Conservation (phyloP, 208 protist species). For the Acanthamoeba culbertsoni region DNA sequence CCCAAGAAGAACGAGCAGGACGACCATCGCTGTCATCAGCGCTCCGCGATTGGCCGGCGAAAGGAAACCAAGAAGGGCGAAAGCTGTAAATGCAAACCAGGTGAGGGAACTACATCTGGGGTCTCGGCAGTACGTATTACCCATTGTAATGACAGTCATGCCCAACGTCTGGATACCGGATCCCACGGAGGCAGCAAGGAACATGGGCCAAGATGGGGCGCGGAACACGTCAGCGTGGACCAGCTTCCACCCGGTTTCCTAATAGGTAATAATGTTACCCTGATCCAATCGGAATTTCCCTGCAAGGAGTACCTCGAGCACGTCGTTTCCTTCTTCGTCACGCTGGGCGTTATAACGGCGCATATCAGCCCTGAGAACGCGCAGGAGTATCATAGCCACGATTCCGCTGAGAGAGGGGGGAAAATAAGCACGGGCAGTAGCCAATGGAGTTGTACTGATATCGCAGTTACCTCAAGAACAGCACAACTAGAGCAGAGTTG, state of each 20-base stretch:
- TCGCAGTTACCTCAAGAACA: slow-evolving; percentile 94
- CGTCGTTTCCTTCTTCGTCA: neutral
- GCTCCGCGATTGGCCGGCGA: slow-evolving; percentile 93
- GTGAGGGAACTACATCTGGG: too few species aligned
- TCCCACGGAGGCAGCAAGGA: slow-evolving; percentile 88
- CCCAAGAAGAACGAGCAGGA: slow-evolving; percentile 85
- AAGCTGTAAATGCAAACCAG: too few species aligned
- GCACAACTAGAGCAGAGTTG: slow-evolving; percentile 92
- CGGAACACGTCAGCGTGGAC: slow-evolving; percentile 95
- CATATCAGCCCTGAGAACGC: slow-evolving; percentile 94
- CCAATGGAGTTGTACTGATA: too few species aligned
- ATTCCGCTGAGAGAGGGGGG: slow-evolving; percentile 74
- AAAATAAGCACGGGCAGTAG: neutral
- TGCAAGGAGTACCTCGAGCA: neutral
- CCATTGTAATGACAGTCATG: slow-evolving; percentile 82
- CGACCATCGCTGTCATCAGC: slow-evolving; percentile 86
- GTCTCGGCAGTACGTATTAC: too few species aligned
- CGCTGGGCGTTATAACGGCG: slow-evolving; percentile 89
- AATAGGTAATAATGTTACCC: too few species aligned
- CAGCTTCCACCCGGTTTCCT: slow-evolving; percentile 94
- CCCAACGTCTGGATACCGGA: slow-evolving; percentile 90
- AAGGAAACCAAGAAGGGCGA: slow-evolving; percentile 94
- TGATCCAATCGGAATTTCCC: too few species aligned
- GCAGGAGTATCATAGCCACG: slow-evolving; percentile 94
- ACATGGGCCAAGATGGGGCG: slow-evolving; percentile 81